Evolutionary conservation across 352 stramenopile species (phyloP).

Genomic region (Phytophthora aleatoria): DNA sequence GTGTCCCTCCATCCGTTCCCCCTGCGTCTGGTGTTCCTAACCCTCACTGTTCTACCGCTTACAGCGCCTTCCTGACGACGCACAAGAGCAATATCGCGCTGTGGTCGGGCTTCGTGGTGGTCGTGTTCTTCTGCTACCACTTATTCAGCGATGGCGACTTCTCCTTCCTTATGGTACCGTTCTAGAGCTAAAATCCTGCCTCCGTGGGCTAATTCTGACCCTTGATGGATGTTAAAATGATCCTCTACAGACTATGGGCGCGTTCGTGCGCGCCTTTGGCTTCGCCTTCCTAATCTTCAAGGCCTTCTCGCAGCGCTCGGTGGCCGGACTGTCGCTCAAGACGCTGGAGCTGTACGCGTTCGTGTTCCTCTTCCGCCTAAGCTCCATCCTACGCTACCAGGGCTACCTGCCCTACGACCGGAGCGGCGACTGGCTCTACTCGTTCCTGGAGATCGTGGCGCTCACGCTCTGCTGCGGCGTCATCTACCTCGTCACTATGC

Average conservation of each 20-base stretch:
- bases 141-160: slow-evolving; percentile 98
- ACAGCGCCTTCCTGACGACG: slow-evolving; percentile 72
- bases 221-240: slow-evolving; percentile 4
- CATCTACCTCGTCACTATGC: slow-evolving; percentile 91
- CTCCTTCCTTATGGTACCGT: slow-evolving; percentile 96
- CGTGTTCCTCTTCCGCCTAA: slow-evolving; percentile 97
- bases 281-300: slow-evolving; percentile 96
- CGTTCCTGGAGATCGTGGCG: slow-evolving; percentile 94
- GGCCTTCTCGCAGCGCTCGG: slow-evolving; percentile 91
- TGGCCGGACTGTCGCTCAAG: slow-evolving; percentile 96
- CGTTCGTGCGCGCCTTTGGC: slow-evolving; percentile 88
- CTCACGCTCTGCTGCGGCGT: slow-evolving; percentile 89
- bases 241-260: slow-evolving; percentile 80
- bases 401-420: slow-evolving; percentile 95
- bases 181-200: neutral
- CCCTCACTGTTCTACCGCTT: neutral
- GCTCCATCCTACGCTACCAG: slow-evolving; percentile 97
- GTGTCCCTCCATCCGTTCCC: slow-evolving; percentile 10
- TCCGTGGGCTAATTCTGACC: neutral
- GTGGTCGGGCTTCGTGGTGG: slow-evolving; percentile 95
- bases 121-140: slow-evolving; percentile 96
- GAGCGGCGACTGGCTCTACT: slow-evolving; percentile 98
- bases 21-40: slow-evolving; percentile 1
- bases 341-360: slow-evolving; percentile 97
- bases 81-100: slow-evolving; percentile 96